These are phyloP conservation scores for Xylariaceae sp. DNA, from an alignment of 2,329 filamentous ascomycete genomes.

Conservation along the genomic window DNA sequence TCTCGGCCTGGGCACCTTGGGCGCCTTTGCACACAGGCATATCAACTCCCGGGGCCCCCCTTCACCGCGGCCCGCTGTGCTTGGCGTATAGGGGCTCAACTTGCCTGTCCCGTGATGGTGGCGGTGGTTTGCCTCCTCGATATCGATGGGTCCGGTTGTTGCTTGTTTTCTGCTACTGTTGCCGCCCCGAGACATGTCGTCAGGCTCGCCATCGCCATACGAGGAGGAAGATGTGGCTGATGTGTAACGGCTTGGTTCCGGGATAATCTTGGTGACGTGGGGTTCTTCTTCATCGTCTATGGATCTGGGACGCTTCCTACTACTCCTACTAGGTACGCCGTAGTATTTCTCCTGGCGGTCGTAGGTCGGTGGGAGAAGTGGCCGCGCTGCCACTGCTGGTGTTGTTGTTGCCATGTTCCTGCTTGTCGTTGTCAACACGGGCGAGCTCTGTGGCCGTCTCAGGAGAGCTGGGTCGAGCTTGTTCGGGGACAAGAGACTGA, in stretches of 20 bases:
- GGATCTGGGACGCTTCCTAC: too few relatives aligned
- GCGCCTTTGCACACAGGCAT: constrained; percentile 51
- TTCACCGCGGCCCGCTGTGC: constrained; percentile 21
- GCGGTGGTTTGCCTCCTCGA: constrained; percentile 38
- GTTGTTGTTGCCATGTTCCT: constrained; percentile 9
- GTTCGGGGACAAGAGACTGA: constrained; percentile 6
- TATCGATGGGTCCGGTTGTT: constrained; percentile 41
- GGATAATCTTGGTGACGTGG: too few relatives aligned
- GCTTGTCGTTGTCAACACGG: constrained; percentile 20
- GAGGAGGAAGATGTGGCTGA: background rate
- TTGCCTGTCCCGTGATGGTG: constrained; percentile 32
- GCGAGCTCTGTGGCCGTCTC: constrained; percentile 21
- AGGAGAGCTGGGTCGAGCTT: constrained; percentile 9
- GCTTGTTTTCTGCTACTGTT: too few relatives aligned
- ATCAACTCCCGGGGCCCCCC: constrained; percentile 38
- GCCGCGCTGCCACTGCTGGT: constrained; percentile 12
- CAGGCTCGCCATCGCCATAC: background rate
- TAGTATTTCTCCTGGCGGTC: constrained; percentile 9
- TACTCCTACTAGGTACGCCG: constrained; percentile 1
- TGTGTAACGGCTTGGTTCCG: background rate
- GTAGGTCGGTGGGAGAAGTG: constrained; percentile 11
- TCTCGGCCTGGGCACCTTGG: constrained; percentile 53
- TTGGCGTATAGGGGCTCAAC: constrained; percentile 33
- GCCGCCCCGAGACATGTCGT: too few relatives aligned
- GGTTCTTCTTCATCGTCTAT: too few relatives aligned